Base-by-base conservation (phyloP, 2,329 filamentous ascomycete species). In the Juglanconis sp. region DNA sequence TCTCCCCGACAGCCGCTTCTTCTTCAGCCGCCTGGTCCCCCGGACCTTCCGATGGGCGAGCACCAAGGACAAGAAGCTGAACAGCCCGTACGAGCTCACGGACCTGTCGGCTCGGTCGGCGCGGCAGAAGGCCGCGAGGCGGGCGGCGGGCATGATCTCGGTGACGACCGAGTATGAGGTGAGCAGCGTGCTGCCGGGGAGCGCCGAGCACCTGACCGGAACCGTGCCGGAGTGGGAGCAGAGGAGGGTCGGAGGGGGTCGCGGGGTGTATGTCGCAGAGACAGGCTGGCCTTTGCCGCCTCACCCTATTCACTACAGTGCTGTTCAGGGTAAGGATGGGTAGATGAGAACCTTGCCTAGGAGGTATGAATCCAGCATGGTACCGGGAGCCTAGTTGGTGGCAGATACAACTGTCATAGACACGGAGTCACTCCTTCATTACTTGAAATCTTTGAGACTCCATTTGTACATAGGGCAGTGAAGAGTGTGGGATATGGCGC, bases 1-100 rank as follows among this genome's bases (percentile, higher is more conserved):
- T 49, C 55, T 57, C 2, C 55, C 55, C 7, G 55, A 57, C 31
- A 52, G 55, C 55, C 55, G 55, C 4, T 57, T 57, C 48, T 57
- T 57, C 48, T 57, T 57, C 47, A 51, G 47, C 30, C 36, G 36
- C 11, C 47, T 57, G 30, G 47, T 57, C 3, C 55, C 55, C 17
- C 11, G 10, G 38, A 42, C 38, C n/a, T 11, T 42, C 38, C 10
- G 38, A 15, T 42, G 38, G 38, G 11, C 38, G 10, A 42, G 10
- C 10, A 15, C 38, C 10, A 42, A 42, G 38, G 38, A 10, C 11
- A 42, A 10, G 4, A 42, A 10, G 38, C 7, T 15, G 5, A 42
- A 15, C n/a, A 42, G 10, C 4, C 38, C 38, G 4, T 42, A 42
- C 10, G 10, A 42, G 10, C 11, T 42, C 3, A 13, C 38, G 38